These are phyloP conservation scores for Boletus sensibilis DNA, from an alignment of 768 basidiomycete species.

Conservation along the genomic window DNA sequence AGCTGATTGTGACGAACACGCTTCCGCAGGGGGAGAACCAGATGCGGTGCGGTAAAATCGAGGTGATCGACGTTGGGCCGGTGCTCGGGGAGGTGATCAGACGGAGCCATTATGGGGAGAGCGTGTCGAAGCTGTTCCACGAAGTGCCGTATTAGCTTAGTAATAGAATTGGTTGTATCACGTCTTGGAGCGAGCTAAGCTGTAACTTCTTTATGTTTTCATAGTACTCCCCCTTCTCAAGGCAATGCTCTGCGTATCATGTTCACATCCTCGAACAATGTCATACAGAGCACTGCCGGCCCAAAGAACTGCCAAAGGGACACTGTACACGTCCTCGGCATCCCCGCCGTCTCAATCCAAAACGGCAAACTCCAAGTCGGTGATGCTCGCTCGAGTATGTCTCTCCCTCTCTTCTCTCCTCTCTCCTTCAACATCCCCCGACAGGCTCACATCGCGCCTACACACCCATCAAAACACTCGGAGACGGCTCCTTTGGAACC, in stretches of 20 bases:
- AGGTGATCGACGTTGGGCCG: conserved; percentile 91
- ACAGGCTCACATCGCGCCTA: conserved; percentile 85
- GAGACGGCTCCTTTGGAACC: conserved; percentile 97
- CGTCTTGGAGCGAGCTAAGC: neutral
- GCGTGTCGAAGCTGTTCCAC: conserved; percentile 84
- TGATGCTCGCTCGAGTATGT: conserved; percentile 67
- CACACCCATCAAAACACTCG: conserved; percentile 93
- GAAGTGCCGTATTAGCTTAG: conserved; percentile 77
- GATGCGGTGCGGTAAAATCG: conserved; percentile 71
- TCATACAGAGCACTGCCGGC: conserved; percentile 23
- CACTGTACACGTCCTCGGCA: conserved; percentile 64
- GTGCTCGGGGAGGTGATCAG: conserved; percentile 96
- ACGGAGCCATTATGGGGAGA: conserved; percentile 96
- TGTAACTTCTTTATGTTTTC: conserved; percentile 14
- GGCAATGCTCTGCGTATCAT: conserved; percentile 37
- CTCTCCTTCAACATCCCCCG: conserved; percentile 3
- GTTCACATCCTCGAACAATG: conserved; percentile 35
- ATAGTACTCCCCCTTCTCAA: conserved; percentile 19
- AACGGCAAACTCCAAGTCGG: conserved; percentile 72
- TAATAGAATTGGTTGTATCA: conserved; percentile 9
- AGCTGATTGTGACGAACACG: conserved; percentile 98
- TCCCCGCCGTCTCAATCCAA: conserved; percentile 75
- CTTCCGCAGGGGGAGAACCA: conserved; percentile 85
- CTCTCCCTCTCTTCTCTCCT: conserved; percentile 3
- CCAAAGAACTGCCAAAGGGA: conserved; percentile 44